Percentiles rank a stretch among this genome's conserved stretches.
These are phyloP conservation scores for Fraxinus angustifolia DNA, from an alignment of 305 asterid genomes.

Conservation along the genomic window DNA sequence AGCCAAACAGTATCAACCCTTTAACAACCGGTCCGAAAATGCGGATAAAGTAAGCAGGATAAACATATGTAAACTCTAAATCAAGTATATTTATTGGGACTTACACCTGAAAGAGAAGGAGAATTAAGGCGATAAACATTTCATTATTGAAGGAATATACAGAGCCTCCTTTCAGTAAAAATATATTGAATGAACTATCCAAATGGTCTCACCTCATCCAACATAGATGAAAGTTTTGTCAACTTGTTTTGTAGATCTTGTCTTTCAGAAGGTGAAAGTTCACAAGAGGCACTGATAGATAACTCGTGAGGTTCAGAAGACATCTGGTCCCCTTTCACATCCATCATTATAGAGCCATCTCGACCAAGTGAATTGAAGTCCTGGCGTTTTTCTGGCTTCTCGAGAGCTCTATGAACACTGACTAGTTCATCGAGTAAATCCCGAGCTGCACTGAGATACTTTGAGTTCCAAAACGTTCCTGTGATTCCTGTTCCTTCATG, in stretches of 20 bases:
- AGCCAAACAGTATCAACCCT: conserved; percentile 14
- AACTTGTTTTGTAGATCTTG: conserved; percentile 53
- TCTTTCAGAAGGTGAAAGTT: conserved; percentile 47
- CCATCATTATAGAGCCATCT: conserved; percentile 33
- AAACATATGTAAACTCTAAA: neutral
- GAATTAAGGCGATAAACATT: neutral
- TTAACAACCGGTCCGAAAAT: neutral
- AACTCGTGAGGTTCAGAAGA: conserved; percentile 32
- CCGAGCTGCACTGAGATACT: conserved; percentile 55
- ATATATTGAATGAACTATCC: neutral
- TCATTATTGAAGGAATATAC: neutral
- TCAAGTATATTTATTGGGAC: neutral
- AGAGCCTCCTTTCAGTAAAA: neutral
- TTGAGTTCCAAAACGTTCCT: conserved; percentile 43
- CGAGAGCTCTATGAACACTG: conserved; percentile 42
- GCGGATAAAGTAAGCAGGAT: neutral
- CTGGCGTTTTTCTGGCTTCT: conserved; percentile 27
- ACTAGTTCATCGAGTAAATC: conserved; percentile 65
- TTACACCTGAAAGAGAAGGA: neutral
- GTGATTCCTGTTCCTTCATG: conserved; percentile 29
- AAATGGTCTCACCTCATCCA: conserved; percentile 53
- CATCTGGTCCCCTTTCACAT: conserved; percentile 30
- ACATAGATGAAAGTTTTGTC: conserved; percentile 49
- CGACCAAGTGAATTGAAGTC: conserved; percentile 27
- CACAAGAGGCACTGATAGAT: conserved; percentile 24